A percentile compares a stretch with the other conserved stretches of the same genome.
These are phyloP conservation scores for Lepiota brunneoincarnata DNA, from an alignment of 768 basidiomycete species.

Conservation along the genomic window DNA sequence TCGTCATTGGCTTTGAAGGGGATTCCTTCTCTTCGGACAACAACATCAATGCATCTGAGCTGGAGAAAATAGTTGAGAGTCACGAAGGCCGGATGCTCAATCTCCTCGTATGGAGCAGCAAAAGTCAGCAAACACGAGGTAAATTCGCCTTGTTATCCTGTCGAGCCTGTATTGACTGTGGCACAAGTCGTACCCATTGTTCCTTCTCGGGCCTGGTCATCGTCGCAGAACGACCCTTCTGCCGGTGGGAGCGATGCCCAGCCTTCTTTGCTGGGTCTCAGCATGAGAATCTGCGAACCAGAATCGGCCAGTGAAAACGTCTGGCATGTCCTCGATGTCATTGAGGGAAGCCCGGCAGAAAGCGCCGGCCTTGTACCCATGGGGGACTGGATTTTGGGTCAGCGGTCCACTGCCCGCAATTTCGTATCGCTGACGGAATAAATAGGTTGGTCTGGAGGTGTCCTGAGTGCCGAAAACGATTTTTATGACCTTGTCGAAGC, in stretches of 20 bases:
- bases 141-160: slow-evolving; percentile 5
- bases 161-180: slow-evolving; percentile 3
- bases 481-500: slow-evolving; percentile 96
- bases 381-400: slow-evolving; percentile 53
- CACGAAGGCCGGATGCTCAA: slow-evolving; percentile 72
- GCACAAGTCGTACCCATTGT: slow-evolving; percentile 66
- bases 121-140: slow-evolving; percentile 72
- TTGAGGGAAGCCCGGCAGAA: slow-evolving; percentile 96
- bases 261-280: slow-evolving; percentile 91
- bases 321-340: slow-evolving; percentile 97
- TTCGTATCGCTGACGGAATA: slow-evolving; percentile 46
- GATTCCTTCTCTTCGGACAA: slow-evolving; percentile 49
- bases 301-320: slow-evolving; percentile 88
- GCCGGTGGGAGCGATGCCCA: slow-evolving; percentile 43
- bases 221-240: slow-evolving; percentile 28
- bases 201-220: slow-evolving; percentile 85
- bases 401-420: neutral
- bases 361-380: slow-evolving; percentile 95
- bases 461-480: slow-evolving; percentile 86
- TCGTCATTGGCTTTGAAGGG: slow-evolving; percentile 88
- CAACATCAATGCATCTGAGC: slow-evolving; percentile 62
- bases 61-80: slow-evolving; percentile 80
- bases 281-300: slow-evolving; percentile 91
- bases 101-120: slow-evolving; percentile 82
- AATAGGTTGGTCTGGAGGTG: slow-evolving; percentile 95